A percentile compares a stretch with the other conserved stretches of the same genome.
These are phyloP conservation scores for Medicago arabica DNA, from an alignment of 306 rosid species.

Conservation along the genomic window DNA sequence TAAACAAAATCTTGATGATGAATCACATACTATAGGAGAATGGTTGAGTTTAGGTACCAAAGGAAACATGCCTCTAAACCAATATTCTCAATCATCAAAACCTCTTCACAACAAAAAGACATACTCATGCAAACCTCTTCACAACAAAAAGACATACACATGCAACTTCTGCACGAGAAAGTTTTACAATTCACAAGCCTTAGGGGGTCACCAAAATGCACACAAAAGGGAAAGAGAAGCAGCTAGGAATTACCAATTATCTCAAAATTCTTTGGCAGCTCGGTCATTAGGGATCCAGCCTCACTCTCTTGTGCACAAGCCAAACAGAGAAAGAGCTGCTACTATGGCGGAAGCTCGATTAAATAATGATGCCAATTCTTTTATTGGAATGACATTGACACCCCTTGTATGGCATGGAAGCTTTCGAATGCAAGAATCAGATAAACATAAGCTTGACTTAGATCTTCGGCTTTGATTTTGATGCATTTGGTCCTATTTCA, in stretches of 20 bases:
- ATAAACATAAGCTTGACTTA: slow-evolving; percentile 60
- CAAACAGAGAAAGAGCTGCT: slow-evolving; percentile 49
- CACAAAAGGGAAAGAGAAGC: slow-evolving; percentile 82
- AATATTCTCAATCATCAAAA: slow-evolving; percentile 49
- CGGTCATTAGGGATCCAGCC: slow-evolving; percentile 63
- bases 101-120: slow-evolving; percentile 48
- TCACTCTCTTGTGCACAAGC: slow-evolving; percentile 67
- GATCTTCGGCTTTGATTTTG: slow-evolving; percentile 58
- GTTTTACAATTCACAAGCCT: slow-evolving; percentile 75
- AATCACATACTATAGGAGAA: slow-evolving; percentile 51
- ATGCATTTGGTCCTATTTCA: background rate
- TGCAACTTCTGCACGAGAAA: slow-evolving; percentile 82
- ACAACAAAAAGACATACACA: slow-evolving; percentile 55
- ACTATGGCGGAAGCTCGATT: slow-evolving; percentile 48
- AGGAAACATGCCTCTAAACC: slow-evolving; percentile 22
- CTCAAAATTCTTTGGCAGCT: slow-evolving; percentile 44
- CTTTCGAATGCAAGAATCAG: slow-evolving; percentile 53
- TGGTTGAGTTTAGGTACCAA: slow-evolving; percentile 73
- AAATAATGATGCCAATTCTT: slow-evolving; percentile 7
- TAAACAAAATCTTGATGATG: slow-evolving; percentile 37
- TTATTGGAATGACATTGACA: slow-evolving; percentile 48
- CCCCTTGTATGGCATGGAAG: slow-evolving; percentile 63
- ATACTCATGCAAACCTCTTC: slow-evolving; percentile 61
- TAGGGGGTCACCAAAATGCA: slow-evolving; percentile 88
- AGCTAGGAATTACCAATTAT: slow-evolving; percentile 54